A percentile compares a stretch with the other conserved stretches of the same genome.
Evolutionary conservation across 2,329 filamentous ascomycete species (phyloP).

Genomic region (Cordyceps militaris): DNA sequence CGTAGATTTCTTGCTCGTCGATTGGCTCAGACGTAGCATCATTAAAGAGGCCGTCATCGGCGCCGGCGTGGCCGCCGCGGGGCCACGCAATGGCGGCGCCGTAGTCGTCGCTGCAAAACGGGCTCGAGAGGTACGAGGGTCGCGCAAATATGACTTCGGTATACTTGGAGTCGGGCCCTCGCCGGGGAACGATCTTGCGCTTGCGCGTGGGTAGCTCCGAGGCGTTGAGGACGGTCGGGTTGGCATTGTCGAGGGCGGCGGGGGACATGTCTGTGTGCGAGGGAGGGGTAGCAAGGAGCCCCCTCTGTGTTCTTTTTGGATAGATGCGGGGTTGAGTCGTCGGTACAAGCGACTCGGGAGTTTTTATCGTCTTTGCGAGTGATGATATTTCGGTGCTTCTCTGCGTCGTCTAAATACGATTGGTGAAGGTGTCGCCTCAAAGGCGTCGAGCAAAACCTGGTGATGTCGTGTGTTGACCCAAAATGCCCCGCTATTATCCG

Average conservation of each 20-base stretch:
- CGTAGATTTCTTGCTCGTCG: conserved; percentile 91
- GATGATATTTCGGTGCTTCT: no score
- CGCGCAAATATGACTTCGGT: conserved; percentile 40
- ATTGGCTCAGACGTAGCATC: conserved; percentile 70
- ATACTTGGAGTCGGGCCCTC: conserved; percentile 41
- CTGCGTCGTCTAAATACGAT: neutral
- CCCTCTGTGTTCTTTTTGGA: neutral
- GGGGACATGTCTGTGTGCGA: conserved; percentile 19
- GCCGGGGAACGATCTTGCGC: conserved; percentile 39
- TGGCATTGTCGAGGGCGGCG: conserved; percentile 61
- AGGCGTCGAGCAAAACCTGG: neutral
- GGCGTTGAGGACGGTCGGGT: conserved; percentile 84
- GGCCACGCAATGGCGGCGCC: conserved; percentile 19
- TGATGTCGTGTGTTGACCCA: neutral
- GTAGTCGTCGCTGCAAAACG: conserved; percentile 29
- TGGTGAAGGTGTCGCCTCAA: neutral
- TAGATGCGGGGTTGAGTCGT: neutral
- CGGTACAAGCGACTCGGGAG: neutral
- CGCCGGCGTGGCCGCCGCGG: conserved; percentile 31
- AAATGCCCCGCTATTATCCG: conserved; percentile 1
- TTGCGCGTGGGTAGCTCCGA: conserved; percentile 81
- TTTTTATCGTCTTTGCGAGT: no score
- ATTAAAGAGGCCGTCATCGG: conserved; percentile 42
- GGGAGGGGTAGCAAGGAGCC: neutral
- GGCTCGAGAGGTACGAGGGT: conserved; percentile 35